Base-by-base conservation (phyloP, 2,329 filamentous ascomycete species). In the Fulvia fulva region DNA sequence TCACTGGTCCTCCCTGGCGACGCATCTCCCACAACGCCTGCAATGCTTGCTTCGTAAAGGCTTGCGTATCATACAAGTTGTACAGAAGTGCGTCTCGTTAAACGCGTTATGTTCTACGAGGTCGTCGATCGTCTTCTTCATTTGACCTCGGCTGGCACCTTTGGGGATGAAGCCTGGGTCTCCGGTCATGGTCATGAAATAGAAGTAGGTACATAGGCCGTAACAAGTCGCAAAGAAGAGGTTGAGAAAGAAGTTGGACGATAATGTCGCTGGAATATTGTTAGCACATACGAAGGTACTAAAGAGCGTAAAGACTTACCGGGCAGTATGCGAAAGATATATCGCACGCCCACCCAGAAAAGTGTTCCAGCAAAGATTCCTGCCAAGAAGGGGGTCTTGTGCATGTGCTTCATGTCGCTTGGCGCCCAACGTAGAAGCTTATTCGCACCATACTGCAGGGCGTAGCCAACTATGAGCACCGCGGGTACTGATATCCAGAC, bases 41-140 rank as follows among this genome's bases (percentile, higher is more conserved):
- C 94, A 99, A 76, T 99, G 94, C 79, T 97, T 99, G 77, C 92
- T 96, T 65, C 94, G 85, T 61, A 99, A 77, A 3, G 94, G 94
- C 65, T 89, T 93, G 55, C 93, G 85, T 66, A 96, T 90, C 92
- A 97, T 96, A 77, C 94, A 99, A 50, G 85, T 85, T 26, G 95
- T 87, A 74, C 94, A 99, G 70, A 97, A 99, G 73, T 96, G 93
- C 61, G 87, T 81, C 71, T 97, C 93, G 70, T 99, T 92, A 73
- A 93, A 99, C 69, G 91, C 94, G 86, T 91, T 94, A 64, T 86
- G 73, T 58, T 85, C 83, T 62, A 99, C 83, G 7, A 99, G 82
- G 65, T 96, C 90, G 63, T 95, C 89, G 66, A 99, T 96, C 58
- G 89, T 87, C 43, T 87, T 86, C 73, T 93, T 91, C 74, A 97